Evolutionary conservation across 345 rosid species (phyloP).

Genomic region (Rhodamnia argentea): DNA sequence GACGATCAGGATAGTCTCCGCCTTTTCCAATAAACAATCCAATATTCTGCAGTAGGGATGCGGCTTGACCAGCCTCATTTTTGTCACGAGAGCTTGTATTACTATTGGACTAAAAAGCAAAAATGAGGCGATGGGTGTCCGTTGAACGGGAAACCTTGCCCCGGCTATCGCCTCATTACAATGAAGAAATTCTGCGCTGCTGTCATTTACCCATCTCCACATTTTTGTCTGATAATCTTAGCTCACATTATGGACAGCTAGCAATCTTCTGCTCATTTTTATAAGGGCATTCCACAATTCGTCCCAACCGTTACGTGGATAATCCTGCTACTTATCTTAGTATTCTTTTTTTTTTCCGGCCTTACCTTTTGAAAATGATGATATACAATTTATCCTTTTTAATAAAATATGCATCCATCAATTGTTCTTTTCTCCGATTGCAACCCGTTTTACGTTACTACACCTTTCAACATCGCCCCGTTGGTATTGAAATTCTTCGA

Average conservation of each 20-base stretch:
- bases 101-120: constrained; percentile 10
- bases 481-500: background rate
- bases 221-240: background rate
- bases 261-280: background rate
- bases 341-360: background rate
- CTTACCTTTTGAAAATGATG: background rate
- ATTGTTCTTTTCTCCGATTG: background rate
- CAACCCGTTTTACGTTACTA: background rate
- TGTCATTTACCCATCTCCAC: constrained; percentile 18
- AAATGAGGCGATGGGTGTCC: constrained; percentile 30
- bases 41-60: background rate
- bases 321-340: background rate
- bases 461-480: background rate
- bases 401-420: background rate
- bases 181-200: constrained; percentile 37
- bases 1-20: background rate
- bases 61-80: background rate
- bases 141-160: constrained; percentile 68
- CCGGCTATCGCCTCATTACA: constrained; percentile 39
- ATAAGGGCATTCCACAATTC: background rate
- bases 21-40: background rate
- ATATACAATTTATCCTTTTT: background rate
- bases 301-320: background rate
- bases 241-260: constrained; percentile 1
- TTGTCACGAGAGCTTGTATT: background rate